Conservation (phyloP, 495 filamentous ascomycete genomes). For the Xylaria scruposa region DNA sequence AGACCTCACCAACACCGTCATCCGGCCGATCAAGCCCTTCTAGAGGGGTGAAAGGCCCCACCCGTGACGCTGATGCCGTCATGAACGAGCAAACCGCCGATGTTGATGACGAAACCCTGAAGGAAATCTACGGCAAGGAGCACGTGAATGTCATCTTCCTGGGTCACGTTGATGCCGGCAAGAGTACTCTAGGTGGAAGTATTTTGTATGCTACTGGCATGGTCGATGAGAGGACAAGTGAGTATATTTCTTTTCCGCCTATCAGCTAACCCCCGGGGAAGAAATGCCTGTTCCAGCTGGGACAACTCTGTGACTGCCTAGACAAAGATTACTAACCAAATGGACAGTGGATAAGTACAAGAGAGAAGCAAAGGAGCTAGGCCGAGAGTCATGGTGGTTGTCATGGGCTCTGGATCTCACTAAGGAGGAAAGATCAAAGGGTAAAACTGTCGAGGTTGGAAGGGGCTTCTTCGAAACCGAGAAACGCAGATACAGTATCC, state of each 20-base stretch:
- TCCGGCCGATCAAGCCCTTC: constrained; percentile 79
- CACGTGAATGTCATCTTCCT: constrained; percentile 99
- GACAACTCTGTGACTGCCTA: background rate
- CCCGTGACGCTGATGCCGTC: constrained; percentile 81
- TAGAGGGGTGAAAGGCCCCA: constrained; percentile 56
- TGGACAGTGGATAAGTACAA: constrained; percentile 87
- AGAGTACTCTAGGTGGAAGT: constrained; percentile 90
- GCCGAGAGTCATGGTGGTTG: constrained; percentile 96
- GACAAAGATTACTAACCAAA: background rate
- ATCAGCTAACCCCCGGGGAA: background rate
- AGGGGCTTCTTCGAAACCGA: constrained; percentile 96
- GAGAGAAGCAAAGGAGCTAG: constrained; percentile 91
- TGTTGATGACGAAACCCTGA: constrained; percentile 87
- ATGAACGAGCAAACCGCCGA: constrained; percentile 86
- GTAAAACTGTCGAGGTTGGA: constrained; percentile 98
- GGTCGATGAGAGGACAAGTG: constrained; percentile 90
- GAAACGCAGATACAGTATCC: constrained; percentile 85
- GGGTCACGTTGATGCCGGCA: constrained; percentile 97
- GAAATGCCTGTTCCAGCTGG: background rate
- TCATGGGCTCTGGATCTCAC: constrained; percentile 98
- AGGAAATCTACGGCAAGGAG: constrained; percentile 98
- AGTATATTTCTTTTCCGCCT: background rate
- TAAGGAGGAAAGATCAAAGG: constrained; percentile 94
- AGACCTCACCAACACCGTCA: constrained; percentile 75
- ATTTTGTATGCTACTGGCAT: constrained; percentile 95